Evolutionary conservation across 768 basidiomycete species (phyloP), one percentile per base, ranked within the genome.

Genomic region (Boletus barrowsii): DNA sequence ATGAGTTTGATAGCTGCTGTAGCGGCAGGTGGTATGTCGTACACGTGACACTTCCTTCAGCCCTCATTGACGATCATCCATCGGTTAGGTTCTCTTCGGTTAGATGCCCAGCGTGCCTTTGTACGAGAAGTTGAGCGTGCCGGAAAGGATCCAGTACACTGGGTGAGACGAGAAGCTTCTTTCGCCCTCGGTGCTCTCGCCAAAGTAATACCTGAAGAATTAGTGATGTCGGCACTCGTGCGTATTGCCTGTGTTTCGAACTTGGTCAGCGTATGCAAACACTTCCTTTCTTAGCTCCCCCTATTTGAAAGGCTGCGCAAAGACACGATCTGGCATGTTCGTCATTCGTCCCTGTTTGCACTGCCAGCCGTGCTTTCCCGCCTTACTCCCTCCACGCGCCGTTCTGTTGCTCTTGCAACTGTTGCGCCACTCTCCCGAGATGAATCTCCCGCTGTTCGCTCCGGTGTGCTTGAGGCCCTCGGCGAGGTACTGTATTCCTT

Each of bases 1-100:
- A 93, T 97, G 93, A 92, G 90, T 66, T 74, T 97, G 47, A 90
- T 96, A 76, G 93, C 93, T 37, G 86, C 91, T 9, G 84, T 93
- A 13, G 82, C 88, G 30, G 90, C 92, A 26, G 84, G 83, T 57
- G 86, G 87, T 89, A 68, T 66, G 79, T 75, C 49, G 47, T 54
- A 54, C 54, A 51, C 1, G 52, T 42, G 48, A 48, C 42, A 48
- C 45, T 53, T 47, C 41, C 30, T 57, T 37, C 9, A 46, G 35
- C 24, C 49, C 47, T 56, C 18, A 59, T 53, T 35, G 18, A 59
- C 24, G 35, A 24, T 43, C 35, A 32, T 55, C 39, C 36, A 51
- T 35, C 18, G 53, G 53, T 42, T 55, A 88, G 86, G 84, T 43
- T 75, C 78, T 3, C 63, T 87, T 58, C 76, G 75, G 36, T 76